Conservation (phyloP, 2,329 filamentous ascomycete genomes). For the Aspergillus viridinutans region DNA sequence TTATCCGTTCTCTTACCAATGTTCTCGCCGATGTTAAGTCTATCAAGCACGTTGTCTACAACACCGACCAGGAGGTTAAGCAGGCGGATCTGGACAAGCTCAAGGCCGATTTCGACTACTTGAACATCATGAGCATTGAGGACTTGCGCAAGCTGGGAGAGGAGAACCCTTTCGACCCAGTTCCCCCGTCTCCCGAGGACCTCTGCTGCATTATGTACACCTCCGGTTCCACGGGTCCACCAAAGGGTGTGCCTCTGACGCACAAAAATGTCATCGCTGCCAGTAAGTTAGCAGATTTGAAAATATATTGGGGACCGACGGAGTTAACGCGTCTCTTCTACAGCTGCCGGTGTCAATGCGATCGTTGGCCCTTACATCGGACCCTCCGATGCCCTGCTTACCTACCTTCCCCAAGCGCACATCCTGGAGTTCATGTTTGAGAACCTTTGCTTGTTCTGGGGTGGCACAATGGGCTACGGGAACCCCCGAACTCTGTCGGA, state of each 20-base stretch:
- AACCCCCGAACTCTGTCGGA: slow-evolving; percentile 87
- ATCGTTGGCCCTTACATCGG: slow-evolving; percentile 75
- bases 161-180: slow-evolving; percentile 65
- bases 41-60: slow-evolving; percentile 57
- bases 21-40: slow-evolving; percentile 54
- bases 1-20: slow-evolving; percentile 58
- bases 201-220: slow-evolving; percentile 80
- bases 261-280: slow-evolving; percentile 78
- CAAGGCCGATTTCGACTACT: slow-evolving; percentile 49
- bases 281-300: slow-evolving; percentile 47
- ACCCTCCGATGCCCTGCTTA: slow-evolving; percentile 73
- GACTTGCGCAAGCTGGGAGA: slow-evolving; percentile 54
- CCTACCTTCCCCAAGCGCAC: slow-evolving; percentile 90
- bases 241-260: slow-evolving; percentile 81
- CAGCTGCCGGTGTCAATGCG: slow-evolving; percentile 73
- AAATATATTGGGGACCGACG: neutral
- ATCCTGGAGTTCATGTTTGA: slow-evolving; percentile 97
- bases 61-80: slow-evolving; percentile 51
- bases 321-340: slow-evolving; percentile 8
- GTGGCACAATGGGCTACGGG: slow-evolving; percentile 89
- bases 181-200: slow-evolving; percentile 69
- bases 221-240: slow-evolving; percentile 81
- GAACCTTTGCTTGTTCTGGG: slow-evolving; percentile 83
- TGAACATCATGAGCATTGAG: slow-evolving; percentile 54
- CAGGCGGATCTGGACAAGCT: slow-evolving; percentile 52